A percentile compares a stretch with the other conserved stretches of the same genome.
These are phyloP conservation scores for Candida sithepensis DNA, from an alignment of 805 yeast species.

Conservation along the genomic window DNA sequence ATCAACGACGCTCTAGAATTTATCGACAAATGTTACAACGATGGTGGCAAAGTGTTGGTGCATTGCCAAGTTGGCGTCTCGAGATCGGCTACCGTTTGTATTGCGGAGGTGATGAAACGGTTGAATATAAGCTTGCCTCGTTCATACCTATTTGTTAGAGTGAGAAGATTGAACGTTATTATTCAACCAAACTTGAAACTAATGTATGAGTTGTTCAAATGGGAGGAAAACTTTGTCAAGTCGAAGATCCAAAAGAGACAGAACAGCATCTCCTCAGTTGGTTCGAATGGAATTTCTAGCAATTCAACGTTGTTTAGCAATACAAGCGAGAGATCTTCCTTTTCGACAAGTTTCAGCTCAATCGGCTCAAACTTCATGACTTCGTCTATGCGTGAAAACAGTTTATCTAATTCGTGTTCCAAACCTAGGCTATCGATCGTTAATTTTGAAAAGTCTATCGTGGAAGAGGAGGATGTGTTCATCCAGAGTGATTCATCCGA, in stretches of 20 bases:
- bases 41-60: conserved; percentile 57
- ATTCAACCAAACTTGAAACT: conserved; percentile 91
- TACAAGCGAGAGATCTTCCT: conserved; percentile 22
- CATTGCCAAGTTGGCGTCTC: conserved; percentile 97
- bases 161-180: conserved; percentile 82
- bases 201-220: conserved; percentile 83
- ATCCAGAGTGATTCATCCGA: conserved; percentile 17
- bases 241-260: conserved; percentile 10
- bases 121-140: conserved; percentile 61
- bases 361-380: conserved; percentile 13
- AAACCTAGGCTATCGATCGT: conserved; percentile 11
- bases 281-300: conserved; percentile 4
- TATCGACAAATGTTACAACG: conserved; percentile 50
- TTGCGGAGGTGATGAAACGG: conserved; percentile 89
- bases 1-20: conserved; percentile 63
- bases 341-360: conserved; percentile 25
- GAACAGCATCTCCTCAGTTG: conserved; percentile 16
- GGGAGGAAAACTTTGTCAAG: conserved; percentile 44
- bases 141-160: conserved; percentile 87
- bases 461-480: conserved; percentile 18
- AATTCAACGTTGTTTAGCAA: conserved; percentile 15
- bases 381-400: conserved; percentile 14
- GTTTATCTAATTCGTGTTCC: conserved; percentile 2
- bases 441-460: conserved; percentile 15
- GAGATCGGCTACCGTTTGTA: conserved; percentile 90